A percentile compares a stretch with the other conserved stretches of the same genome.
phyloP scores from a whole-genome alignment of 192 early-diverging fungal genomes.

The Powellomyces hirtus region DNA sequence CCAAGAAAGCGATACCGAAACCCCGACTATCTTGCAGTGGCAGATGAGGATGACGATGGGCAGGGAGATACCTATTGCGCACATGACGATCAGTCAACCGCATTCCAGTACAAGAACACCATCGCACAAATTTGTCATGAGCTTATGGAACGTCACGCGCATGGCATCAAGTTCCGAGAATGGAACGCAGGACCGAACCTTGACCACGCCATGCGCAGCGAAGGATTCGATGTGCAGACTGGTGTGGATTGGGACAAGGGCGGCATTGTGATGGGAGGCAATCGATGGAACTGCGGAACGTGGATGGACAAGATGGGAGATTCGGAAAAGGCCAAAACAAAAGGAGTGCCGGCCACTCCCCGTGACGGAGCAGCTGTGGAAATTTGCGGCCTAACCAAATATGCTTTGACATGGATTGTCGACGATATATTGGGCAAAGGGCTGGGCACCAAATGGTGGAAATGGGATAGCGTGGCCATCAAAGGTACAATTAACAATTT shows the following conservation, averaged over 20 bases:
- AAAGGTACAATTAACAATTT: no score
- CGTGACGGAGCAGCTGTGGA: constrained; percentile 90
- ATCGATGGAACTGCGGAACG: constrained; percentile 91
- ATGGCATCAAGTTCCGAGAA: constrained; percentile 89
- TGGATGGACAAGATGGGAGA: constrained; percentile 99
- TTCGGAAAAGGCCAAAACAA: constrained; percentile 88
- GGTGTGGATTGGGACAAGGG: constrained; percentile 64
- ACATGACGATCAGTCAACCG: constrained; percentile 46
- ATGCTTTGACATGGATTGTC: constrained; percentile 77
- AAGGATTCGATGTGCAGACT: constrained; percentile 84
- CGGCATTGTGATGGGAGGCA: constrained; percentile 88
- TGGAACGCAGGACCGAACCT: constrained; percentile 87
- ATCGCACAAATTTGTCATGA: constrained; percentile 89
- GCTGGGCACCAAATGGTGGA: constrained; percentile 22
- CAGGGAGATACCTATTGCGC: constrained; percentile 45
- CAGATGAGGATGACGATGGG: constrained; percentile 27
- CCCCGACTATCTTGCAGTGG: constrained; percentile 29
- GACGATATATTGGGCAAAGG: constrained; percentile 36
- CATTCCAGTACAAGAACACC: constrained; percentile 67
- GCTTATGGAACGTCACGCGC: constrained; percentile 84
- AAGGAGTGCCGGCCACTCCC: constrained; percentile 88
- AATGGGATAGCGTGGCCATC: constrained; percentile 44
- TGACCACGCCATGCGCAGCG: constrained; percentile 88
- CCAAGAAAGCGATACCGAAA: constrained; percentile 45
- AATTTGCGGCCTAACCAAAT: constrained; percentile 88